Percentiles rank a stretch among this genome's conserved stretches.
phyloP scores from a whole-genome alignment of 495 filamentous ascomycete species.

The Penicillium flavigenum region DNA sequence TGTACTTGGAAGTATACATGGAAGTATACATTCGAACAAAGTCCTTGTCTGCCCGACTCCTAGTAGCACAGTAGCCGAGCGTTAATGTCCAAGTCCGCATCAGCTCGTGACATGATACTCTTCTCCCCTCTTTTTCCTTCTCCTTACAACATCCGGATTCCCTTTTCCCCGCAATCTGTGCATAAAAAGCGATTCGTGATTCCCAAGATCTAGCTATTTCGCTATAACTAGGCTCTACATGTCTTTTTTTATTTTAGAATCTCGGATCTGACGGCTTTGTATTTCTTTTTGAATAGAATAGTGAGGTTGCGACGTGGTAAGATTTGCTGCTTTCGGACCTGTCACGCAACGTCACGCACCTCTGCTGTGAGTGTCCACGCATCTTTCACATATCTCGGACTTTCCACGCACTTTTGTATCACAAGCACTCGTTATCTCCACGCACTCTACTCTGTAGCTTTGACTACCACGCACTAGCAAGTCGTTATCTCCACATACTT shows the following conservation, averaged over 20 bases:
- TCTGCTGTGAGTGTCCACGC: neutral
- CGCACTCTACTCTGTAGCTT: neutral
- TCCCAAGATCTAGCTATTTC: neutral
- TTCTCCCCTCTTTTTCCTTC: slow-evolving; percentile 2
- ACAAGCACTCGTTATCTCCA: neutral
- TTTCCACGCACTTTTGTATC: neutral
- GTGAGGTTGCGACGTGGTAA: neutral
- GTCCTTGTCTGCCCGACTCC: slow-evolving; percentile 3
- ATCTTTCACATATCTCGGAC: too few relatives aligned
- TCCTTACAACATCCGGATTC: neutral
- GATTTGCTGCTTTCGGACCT: slow-evolving; percentile 2
- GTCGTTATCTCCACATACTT: neutral
- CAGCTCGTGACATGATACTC: slow-evolving; percentile 11
- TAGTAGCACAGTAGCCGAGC: slow-evolving; percentile 8
- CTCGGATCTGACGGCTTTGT: neutral
- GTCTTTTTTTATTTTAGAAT: neutral
- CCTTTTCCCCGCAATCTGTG: neutral
- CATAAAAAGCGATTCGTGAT: neutral
- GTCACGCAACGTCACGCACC: slow-evolving; percentile 5
- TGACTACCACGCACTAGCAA: neutral
- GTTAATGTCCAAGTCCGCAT: neutral
- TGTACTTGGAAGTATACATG: neutral
- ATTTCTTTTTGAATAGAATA: neutral
- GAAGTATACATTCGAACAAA: neutral
- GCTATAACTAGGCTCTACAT: neutral